phyloP scores from a whole-genome alignment of 495 filamentous ascomycete genomes.

The Daldinia bambusicola region DNA sequence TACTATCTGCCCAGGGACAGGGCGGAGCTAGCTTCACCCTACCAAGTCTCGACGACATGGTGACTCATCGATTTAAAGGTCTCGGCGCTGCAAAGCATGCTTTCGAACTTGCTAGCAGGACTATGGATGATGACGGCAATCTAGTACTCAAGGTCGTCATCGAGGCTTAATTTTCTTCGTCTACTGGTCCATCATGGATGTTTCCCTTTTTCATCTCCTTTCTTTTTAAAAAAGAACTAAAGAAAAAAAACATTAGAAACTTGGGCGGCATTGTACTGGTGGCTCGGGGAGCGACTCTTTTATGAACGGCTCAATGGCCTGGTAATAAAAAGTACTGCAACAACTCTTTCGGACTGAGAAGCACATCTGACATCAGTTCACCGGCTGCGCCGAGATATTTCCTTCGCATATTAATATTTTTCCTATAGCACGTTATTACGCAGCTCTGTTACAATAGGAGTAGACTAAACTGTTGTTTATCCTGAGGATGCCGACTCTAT shows the following conservation, averaged over 20 bases:
- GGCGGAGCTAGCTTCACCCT: constrained; percentile 63
- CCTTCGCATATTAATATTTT: constrained; percentile 5
- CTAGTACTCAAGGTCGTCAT: constrained; percentile 89
- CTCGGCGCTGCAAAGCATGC: constrained; percentile 72
- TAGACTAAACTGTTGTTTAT: constrained; percentile 17
- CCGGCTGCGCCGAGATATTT: constrained; percentile 20
- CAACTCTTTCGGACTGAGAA: constrained; percentile 25
- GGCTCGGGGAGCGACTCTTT: constrained; percentile 32
- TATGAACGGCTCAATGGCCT: constrained; percentile 29
- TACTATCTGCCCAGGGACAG: constrained; percentile 69
- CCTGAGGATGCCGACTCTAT: not conserved
- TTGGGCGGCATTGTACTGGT: constrained; percentile 25
- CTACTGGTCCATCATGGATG: not conserved
- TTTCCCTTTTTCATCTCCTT: not conserved
- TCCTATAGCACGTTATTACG: not conserved
- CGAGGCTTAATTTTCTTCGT: constrained; percentile 56
- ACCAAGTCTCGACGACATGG: constrained; percentile 70
- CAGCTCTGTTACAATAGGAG: no score
- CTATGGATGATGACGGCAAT: constrained; percentile 77
- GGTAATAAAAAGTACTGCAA: constrained; percentile 36
- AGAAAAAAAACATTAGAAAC: constrained; percentile 26
- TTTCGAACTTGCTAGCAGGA: constrained; percentile 83
- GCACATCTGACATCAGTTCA: constrained; percentile 23
- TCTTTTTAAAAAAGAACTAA: constrained; percentile 10
- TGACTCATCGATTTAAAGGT: constrained; percentile 81